A percentile compares a stretch with the other conserved stretches of the same genome.
phyloP scores from a whole-genome alignment of 73 alveolate species.

The Symbiodinium natans region DNA sequence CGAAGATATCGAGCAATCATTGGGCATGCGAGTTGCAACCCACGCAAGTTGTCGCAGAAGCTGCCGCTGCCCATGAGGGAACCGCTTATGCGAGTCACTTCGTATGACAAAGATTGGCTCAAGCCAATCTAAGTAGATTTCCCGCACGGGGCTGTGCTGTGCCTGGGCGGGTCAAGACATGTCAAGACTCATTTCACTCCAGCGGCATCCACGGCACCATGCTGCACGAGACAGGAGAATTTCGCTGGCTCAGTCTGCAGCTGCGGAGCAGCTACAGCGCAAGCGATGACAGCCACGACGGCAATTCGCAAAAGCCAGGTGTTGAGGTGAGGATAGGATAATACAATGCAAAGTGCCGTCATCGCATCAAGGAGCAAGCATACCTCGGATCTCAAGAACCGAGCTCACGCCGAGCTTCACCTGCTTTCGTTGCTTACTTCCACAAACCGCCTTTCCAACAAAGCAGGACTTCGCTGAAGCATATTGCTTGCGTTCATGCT shows the following conservation, averaged over 20 bases:
- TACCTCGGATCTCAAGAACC: constrained; percentile 18
- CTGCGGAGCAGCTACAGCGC: constrained; percentile 54
- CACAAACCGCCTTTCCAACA: too few relatives aligned
- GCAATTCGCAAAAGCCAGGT: constrained; percentile 86
- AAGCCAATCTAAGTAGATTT: constrained; percentile 71
- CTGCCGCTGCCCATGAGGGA: constrained; percentile 70
- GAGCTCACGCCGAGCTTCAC: neutral
- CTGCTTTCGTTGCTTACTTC: neutral
- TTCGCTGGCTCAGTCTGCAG: neutral
- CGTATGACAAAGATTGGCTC: constrained; percentile 77
- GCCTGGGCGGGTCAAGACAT: constrained; percentile 15
- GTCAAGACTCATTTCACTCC: too few relatives aligned
- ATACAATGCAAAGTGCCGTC: constrained; percentile 58
- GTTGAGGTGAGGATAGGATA: constrained; percentile 85
- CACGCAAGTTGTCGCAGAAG: neutral
- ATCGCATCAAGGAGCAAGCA: constrained; percentile 78
- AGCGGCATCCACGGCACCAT: too few relatives aligned
- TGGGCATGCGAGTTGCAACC: neutral
- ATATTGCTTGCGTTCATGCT: neutral
- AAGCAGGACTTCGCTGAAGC: too few relatives aligned
- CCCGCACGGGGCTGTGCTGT: constrained; percentile 89
- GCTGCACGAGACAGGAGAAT: too few relatives aligned
- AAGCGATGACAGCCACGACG: constrained; percentile 81
- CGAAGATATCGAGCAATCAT: too few relatives aligned
- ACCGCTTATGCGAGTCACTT: constrained; percentile 51